These are phyloP conservation scores for Microascus cirrosus DNA, from an alignment of 2,329 filamentous ascomycete species.

Conservation along the genomic window DNA sequence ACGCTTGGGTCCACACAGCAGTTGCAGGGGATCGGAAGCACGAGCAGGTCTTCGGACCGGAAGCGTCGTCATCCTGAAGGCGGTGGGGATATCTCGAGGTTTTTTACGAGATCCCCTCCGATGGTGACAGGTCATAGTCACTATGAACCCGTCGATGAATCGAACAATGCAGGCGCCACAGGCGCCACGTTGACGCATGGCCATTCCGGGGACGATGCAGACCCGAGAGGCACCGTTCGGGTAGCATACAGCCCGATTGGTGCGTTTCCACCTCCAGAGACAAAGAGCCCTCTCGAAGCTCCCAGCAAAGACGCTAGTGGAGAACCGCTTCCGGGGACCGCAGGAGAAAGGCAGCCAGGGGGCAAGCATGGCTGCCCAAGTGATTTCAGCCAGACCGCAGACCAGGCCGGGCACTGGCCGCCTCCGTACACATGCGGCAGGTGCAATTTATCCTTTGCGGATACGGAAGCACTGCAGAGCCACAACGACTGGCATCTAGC, in stretches of 20 bases:
- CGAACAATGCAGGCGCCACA: background rate
- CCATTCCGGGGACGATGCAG: background rate
- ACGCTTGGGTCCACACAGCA: background rate
- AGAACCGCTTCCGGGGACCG: background rate
- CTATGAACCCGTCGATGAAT: background rate
- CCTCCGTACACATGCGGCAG: conserved; percentile 2
- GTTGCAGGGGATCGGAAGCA: background rate
- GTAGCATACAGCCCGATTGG: background rate
- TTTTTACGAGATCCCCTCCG: conserved; percentile 35
- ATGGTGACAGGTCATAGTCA: conserved; percentile 4
- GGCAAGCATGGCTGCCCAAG: conserved; percentile 4
- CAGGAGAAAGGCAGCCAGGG: background rate
- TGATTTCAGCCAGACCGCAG: conserved; percentile 5
- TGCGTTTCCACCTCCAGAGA: background rate
- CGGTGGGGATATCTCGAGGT: conserved; percentile 39
- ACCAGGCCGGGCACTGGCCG: background rate
- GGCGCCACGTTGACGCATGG: background rate
- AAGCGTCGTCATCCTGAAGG: conserved; percentile 36
- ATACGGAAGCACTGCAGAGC: conserved; percentile 49
- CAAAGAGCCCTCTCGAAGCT: background rate
- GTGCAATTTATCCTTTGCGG: conserved; percentile 10
- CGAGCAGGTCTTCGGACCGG: background rate
- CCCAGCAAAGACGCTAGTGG: background rate
- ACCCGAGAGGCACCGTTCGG: background rate
- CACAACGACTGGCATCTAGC: conserved; percentile 95